These are phyloP conservation scores for Tolypocladium paradoxum DNA, from an alignment of 2,329 filamentous ascomycete species.

Conservation along the genomic window DNA sequence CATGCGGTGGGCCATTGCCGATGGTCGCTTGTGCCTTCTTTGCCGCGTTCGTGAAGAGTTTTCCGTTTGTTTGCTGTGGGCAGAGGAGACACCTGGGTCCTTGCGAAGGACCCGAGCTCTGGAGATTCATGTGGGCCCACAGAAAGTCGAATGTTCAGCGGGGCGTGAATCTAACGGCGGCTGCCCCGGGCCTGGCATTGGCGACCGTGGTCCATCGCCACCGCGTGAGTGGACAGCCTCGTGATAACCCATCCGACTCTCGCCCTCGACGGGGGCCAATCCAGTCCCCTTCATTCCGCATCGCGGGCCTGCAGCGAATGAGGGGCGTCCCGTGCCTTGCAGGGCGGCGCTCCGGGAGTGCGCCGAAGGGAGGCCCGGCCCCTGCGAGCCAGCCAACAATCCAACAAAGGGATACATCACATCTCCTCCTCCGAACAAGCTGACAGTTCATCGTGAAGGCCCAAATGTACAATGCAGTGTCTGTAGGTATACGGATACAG, in stretches of 20 bases:
- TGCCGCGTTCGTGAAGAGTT: neutral
- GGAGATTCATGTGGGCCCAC: conserved; percentile 1
- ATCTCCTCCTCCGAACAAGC: neutral
- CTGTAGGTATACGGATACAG: neutral
- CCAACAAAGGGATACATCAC: neutral
- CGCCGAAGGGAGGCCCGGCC: neutral
- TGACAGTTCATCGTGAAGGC: neutral
- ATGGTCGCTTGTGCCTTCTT: neutral
- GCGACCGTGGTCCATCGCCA: conserved; percentile 13
- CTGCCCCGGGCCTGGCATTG: conserved; percentile 11
- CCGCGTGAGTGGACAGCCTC: conserved; percentile 14
- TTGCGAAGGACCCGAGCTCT: neutral
- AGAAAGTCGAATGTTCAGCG: neutral
- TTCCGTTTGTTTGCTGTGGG: neutral
- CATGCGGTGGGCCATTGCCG: neutral
- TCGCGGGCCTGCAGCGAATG: neutral
- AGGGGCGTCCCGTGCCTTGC: neutral
- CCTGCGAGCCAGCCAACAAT: neutral
- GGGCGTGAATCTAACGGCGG: conserved; percentile 3
- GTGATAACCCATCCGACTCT: no score
- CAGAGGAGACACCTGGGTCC: neutral
- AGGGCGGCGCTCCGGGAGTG: neutral
- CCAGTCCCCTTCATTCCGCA: neutral
- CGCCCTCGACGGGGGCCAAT: no score
- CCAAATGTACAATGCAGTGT: neutral